A percentile compares a stretch with the other conserved stretches of the same genome.
These are phyloP conservation scores for Zea luxurians DNA, from an alignment of 176 grass and related monocot genomes.

Conservation along the genomic window DNA sequence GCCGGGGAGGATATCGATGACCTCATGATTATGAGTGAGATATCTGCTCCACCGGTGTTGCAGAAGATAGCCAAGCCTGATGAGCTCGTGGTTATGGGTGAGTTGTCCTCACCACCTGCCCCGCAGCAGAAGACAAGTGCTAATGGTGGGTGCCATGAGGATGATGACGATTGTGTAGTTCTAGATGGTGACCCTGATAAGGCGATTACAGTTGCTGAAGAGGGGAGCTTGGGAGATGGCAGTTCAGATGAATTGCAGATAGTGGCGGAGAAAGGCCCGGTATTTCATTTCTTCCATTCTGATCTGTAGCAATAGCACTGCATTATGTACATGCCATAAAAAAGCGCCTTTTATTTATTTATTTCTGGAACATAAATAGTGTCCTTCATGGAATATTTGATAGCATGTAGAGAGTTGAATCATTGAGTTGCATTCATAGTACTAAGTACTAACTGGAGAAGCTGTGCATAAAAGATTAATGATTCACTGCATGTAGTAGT, in stretches of 20 bases:
- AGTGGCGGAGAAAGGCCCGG: slow-evolving; percentile 84
- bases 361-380: background rate
- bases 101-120: slow-evolving; percentile 23
- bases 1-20: slow-evolving; percentile 54
- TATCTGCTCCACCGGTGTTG: slow-evolving; percentile 30
- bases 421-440: slow-evolving; percentile 18
- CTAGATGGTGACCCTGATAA: slow-evolving; percentile 74
- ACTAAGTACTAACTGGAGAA: background rate
- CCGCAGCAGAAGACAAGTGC: slow-evolving; percentile 32
- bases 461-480: background rate
- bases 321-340: slow-evolving; percentile 20
- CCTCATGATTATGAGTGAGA: slow-evolving; percentile 57
- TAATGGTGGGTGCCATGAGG: slow-evolving; percentile 27
- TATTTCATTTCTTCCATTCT: slow-evolving; percentile 46
- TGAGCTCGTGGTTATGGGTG: slow-evolving; percentile 58
- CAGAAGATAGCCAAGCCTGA: slow-evolving; percentile 25
- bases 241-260: slow-evolving; percentile 76
- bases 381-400: background rate
- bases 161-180: slow-evolving; percentile 76
- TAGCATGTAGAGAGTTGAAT: slow-evolving; percentile 13
- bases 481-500: background rate
- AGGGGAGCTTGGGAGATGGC: slow-evolving; percentile 34
- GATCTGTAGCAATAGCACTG: background rate
- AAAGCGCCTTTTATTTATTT: background rate
- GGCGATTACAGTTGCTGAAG: slow-evolving; percentile 22